Base-by-base conservation (phyloP, 768 basidiomycete genomes). In the Kwoniella bestiolae region DNA sequence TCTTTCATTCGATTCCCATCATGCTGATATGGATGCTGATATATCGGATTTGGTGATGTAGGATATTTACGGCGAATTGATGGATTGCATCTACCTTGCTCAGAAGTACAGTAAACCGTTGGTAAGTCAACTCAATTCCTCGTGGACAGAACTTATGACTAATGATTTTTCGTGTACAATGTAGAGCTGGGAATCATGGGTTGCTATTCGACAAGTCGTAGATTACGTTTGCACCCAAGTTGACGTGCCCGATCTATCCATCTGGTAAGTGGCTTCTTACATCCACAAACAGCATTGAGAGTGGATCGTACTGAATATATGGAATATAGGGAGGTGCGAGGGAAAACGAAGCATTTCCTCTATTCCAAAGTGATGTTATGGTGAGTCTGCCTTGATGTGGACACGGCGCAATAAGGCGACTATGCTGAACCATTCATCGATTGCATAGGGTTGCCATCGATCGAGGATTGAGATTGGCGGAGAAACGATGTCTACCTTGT, bases 391-490 rank as follows among this genome's bases (percentile, higher is more conserved):
- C n/a, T n/a, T n/a, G n/a, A n/a, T n/a, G n/a, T n/a, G n/a, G n/a
- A n/a, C n/a, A n/a, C n/a, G n/a, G n/a, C n/a, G n/a, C n/a, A n/a
- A 16, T 9, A 41, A 41, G 12, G 38, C 38, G 12, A 41, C 12
- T 41, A 38, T 11, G 12, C 14, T 41, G 16, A 21, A 11, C 47
- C 8, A 18, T 25, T 66, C n/a, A n/a, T n/a, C n/a, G n/a, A n/a
- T n/a, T n/a, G n/a, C n/a, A n/a, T n/a, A 92, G 92, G 94, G 94
- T 97, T 51, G 94, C 94, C 0, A 87, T 97, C 60, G 94, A 98
- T 73, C 85, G 95, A 84, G 94, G 94, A 84, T 84, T 98, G 5
- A 90, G 95, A 9, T 85, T 99, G 25, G 92, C 94, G 2, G 94
- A 97, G 35, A 99, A 99, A 81, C 88, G 95, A 18, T 93, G 91